Conservation (phyloP, 1,284 basidiomycete species). For the Ustilago loliicola region DNA sequence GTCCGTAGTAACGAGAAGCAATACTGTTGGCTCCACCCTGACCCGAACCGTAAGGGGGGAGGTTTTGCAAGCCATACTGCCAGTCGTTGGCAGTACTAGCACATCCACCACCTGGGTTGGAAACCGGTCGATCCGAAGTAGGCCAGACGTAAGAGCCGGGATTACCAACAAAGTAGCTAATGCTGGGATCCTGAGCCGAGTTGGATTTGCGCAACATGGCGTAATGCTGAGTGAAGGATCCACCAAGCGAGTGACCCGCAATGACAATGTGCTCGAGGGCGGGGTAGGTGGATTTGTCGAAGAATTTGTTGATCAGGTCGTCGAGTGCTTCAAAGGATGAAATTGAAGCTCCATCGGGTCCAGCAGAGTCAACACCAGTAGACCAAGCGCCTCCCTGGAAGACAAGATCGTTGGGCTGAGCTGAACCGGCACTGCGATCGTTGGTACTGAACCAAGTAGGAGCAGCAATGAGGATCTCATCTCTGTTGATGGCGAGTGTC, state of each 20-base stretch:
- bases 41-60: constrained; percentile 35
- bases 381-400: constrained; percentile 51
- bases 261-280: constrained; percentile 58
- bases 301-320: constrained; percentile 54
- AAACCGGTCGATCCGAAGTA: constrained; percentile 45
- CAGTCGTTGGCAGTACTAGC: constrained; percentile 35
- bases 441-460: constrained; percentile 54
- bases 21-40: constrained; percentile 35
- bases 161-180: constrained; percentile 62
- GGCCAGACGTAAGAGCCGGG: constrained; percentile 61
- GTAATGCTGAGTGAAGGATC: constrained; percentile 60
- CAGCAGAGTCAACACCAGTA: constrained; percentile 45
- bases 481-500: constrained; percentile 49
- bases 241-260: constrained; percentile 66
- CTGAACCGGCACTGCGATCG: constrained; percentile 51
- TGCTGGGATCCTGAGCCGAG: constrained; percentile 36
- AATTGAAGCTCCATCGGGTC: constrained; percentile 42
- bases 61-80: constrained; percentile 41
- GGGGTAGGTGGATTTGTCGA: constrained; percentile 61
- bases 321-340: constrained; percentile 61
- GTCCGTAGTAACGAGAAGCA: constrained; percentile 48
- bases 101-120: constrained; percentile 40
- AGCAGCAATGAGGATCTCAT: constrained; percentile 60
- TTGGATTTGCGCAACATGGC: constrained; percentile 60
- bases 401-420: constrained; percentile 51